Conservation (phyloP, 1,284 basidiomycete genomes). For the Ceratobasidium sp. region DNA sequence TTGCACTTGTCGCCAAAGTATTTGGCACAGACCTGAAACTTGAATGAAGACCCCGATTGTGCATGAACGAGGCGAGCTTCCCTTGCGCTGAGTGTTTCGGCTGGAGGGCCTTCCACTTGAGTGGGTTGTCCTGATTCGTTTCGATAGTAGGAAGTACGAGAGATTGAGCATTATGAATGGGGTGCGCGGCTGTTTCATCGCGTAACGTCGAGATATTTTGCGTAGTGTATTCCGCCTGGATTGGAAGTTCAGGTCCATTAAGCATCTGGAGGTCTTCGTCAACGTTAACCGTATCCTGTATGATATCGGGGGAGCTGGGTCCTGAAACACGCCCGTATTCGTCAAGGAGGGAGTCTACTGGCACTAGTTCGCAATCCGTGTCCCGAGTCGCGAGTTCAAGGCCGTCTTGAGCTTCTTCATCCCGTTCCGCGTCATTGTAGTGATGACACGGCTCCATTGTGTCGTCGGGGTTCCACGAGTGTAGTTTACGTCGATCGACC, state of each 20-base stretch:
- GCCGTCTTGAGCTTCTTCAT: background rate
- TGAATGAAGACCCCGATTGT: background rate
- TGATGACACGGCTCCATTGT: background rate
- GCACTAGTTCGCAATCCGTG: background rate
- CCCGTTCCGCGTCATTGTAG: background rate
- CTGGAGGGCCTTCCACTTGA: conserved; percentile 1
- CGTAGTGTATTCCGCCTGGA: too few relatives aligned
- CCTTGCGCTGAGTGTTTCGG: background rate
- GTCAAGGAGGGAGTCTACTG: background rate
- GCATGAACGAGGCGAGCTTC: conserved; percentile 18
- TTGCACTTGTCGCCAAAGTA: background rate
- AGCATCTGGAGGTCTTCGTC: too few relatives aligned
- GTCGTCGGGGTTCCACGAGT: background rate
- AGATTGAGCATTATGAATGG: background rate
- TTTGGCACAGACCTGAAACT: background rate
- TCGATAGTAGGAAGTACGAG: background rate
- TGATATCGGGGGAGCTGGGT: too few relatives aligned
- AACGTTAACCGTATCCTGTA: too few relatives aligned
- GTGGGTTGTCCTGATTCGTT: background rate
- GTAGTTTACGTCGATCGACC: background rate
- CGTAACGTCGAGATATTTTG: too few relatives aligned
- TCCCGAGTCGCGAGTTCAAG: background rate
- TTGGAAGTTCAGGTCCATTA: too few relatives aligned
- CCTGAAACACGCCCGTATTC: background rate
- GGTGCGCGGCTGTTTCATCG: background rate